Base-by-base conservation (phyloP, 2,329 filamentous ascomycete species). In the Hymenoscyphus albidus region DNA sequence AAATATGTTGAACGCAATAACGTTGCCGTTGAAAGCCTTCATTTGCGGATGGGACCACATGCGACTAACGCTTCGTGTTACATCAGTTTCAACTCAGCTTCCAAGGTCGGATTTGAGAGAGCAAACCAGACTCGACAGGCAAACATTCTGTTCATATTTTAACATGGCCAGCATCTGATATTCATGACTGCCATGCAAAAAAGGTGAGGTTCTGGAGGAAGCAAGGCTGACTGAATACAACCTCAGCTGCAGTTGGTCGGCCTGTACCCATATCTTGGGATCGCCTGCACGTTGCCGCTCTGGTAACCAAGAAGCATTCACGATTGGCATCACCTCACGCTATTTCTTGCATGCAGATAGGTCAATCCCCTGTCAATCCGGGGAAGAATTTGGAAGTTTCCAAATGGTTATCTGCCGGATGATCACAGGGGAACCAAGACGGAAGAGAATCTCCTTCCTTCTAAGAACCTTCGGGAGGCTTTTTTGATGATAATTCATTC, bases 231-330 rank as follows among this genome's bases (percentile, higher is more conserved):
- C 44, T 32, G 14, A 27, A 57, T 57, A 57, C 32, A 35, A 57
- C 31, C 54, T 38, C 54, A 57, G 32, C 27, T 57, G 13, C 54
- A 35, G 16, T 57, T 32, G 4, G 12, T 57, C 27, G 32, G 22
- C 32, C 38, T 42, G 58, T 44, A 58, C 39, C 58, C 58, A 42
- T 16, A 18, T 27, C 35, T 42, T 59, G 58, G 39, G 35, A 59
- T 2, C 35, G 40, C 10, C 58, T 59, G 58, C 58, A 59, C 22
- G 58, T n/a, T 31, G 14, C 58, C 58, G 58, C 22, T 44, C 10
- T 58, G 58, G 58, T 59, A 59, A 39, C 58, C 58, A 59, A 27
- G n/a, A 1, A 59, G 31, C 16, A 35, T 59, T 38, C 35, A 59
- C 54, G 22, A 42, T 59, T 59, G 58, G 42, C 58, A 59, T 44